Conservation (phyloP, 192 early-diverging fungal species). For the Haplosporangium gracile region DNA sequence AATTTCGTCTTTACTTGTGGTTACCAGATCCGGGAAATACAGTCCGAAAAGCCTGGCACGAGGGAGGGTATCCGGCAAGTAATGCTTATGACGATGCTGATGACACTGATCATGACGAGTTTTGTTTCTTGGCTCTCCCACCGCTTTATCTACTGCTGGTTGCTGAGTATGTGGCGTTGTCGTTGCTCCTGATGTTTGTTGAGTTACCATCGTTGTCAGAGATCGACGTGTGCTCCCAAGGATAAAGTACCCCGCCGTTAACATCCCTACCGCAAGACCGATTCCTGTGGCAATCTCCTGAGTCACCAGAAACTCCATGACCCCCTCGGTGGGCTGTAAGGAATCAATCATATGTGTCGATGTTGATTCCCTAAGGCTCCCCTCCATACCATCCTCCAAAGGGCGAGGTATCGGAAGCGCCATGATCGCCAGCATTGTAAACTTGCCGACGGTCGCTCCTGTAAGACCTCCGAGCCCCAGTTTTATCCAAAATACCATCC, state of each 20-base stretch:
- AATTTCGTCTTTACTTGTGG: conserved; percentile 36
- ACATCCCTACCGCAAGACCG: conserved; percentile 28
- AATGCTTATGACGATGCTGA: not conserved
- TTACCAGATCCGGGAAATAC: conserved; percentile 49
- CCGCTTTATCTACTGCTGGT: not conserved
- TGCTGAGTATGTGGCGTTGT: not conserved
- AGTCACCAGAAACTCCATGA: conserved; percentile 30
- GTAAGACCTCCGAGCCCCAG: conserved; percentile 33
- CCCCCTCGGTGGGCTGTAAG: conserved; percentile 9
- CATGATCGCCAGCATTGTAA: conserved; percentile 43
- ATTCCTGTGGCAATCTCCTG: conserved; percentile 40
- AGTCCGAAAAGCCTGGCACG: conserved; percentile 37
- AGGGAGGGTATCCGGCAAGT: conserved; percentile 13
- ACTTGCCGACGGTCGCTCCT: conserved; percentile 40
- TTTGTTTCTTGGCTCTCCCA: not conserved
- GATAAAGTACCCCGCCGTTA: conserved; percentile 42
- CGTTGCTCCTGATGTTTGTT: not conserved
- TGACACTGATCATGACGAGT: conserved; percentile 4
- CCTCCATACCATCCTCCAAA: not conserved
- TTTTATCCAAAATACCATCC: conserved; percentile 35
- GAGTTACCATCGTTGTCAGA: not conserved
- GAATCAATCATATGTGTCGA: conserved; percentile 5
- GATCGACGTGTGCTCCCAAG: conserved; percentile 26
- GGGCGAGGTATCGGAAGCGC: conserved; percentile 17
- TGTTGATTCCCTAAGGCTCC: not conserved